These are phyloP conservation scores for Nakazawaea holstii DNA, from an alignment of 805 yeast species.

Conservation along the genomic window DNA sequence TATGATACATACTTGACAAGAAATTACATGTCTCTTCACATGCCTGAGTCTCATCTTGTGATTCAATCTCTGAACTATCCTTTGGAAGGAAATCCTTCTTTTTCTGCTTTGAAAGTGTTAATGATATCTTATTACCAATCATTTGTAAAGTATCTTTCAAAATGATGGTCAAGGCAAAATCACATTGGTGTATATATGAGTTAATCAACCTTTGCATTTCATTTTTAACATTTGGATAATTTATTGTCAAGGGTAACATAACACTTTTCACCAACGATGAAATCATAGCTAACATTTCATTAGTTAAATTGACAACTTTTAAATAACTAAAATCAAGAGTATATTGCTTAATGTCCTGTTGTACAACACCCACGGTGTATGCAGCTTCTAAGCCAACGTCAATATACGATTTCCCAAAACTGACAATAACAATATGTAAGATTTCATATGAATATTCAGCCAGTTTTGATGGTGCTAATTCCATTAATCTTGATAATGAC, in stretches of 20 bases:
- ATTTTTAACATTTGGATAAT: conserved; percentile 50
- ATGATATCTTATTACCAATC: conserved; percentile 43
- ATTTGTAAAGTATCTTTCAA: conserved; percentile 53
- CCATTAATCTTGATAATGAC: conserved; percentile 70
- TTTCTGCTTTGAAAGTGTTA: conserved; percentile 59
- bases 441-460: conserved; percentile 61
- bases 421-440: conserved; percentile 59
- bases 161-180: conserved; percentile 59
- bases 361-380: conserved; percentile 29
- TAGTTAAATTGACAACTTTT: conserved; percentile 42
- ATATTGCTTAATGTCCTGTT: conserved; percentile 21
- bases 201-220: conserved; percentile 60
- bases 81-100: conserved; percentile 61
- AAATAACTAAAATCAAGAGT: conserved; percentile 41
- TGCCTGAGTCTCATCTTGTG: conserved; percentile 57
- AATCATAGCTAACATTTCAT: conserved; percentile 58
- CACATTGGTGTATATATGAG: conserved; percentile 52
- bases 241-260: conserved; percentile 67
- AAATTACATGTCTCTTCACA: conserved; percentile 60
- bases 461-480: conserved; percentile 58
- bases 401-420: conserved; percentile 68
- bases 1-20: conserved; percentile 30
- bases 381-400: conserved; percentile 72
- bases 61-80: conserved; percentile 21
- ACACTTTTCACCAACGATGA: conserved; percentile 72